Percentiles rank a stretch among this genome's conserved stretches.
Conservation (phyloP, 441 rosid species). For the Populus hybrid region DNA sequence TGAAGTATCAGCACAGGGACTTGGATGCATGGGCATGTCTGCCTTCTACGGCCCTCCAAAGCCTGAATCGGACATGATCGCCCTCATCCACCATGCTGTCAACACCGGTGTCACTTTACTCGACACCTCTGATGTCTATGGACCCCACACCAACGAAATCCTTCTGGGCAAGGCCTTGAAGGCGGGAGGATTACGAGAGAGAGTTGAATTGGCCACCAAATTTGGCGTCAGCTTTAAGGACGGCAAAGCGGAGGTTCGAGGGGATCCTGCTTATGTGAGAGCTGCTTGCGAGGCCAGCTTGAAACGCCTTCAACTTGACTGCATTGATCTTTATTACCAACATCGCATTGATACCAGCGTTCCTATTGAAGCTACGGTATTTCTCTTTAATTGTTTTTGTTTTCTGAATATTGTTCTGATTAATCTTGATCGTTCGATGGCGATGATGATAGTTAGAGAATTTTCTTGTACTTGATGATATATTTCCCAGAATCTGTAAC, state of each 20-base stretch:
- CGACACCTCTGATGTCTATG: constrained; percentile 58
- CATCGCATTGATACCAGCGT: constrained; percentile 47
- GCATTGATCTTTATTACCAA: constrained; percentile 57
- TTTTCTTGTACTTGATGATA: too few relatives aligned
- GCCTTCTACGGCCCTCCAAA: constrained; percentile 46
- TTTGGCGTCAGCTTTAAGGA: constrained; percentile 32
- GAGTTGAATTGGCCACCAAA: constrained; percentile 51
- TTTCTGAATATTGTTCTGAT: background rate
- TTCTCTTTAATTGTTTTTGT: background rate
- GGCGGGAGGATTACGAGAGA: constrained; percentile 37
- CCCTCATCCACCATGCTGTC: constrained; percentile 51
- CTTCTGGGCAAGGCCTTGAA: constrained; percentile 54
- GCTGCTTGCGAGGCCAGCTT: too few relatives aligned
- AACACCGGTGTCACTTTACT: constrained; percentile 53
- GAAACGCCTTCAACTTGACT: too few relatives aligned
- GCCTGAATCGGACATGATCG: constrained; percentile 42
- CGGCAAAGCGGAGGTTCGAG: constrained; percentile 25
- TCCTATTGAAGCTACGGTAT: constrained; percentile 51
- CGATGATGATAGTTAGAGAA: too few relatives aligned
- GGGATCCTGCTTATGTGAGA: too few relatives aligned
- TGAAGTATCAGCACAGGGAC: constrained; percentile 1
- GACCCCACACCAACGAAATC: constrained; percentile 56
- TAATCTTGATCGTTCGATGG: background rate
- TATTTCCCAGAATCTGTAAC: background rate
- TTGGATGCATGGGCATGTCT: constrained; percentile 71